Conservation (phyloP, 129 eudicot genomes). For the Escallonia herrerae region DNA sequence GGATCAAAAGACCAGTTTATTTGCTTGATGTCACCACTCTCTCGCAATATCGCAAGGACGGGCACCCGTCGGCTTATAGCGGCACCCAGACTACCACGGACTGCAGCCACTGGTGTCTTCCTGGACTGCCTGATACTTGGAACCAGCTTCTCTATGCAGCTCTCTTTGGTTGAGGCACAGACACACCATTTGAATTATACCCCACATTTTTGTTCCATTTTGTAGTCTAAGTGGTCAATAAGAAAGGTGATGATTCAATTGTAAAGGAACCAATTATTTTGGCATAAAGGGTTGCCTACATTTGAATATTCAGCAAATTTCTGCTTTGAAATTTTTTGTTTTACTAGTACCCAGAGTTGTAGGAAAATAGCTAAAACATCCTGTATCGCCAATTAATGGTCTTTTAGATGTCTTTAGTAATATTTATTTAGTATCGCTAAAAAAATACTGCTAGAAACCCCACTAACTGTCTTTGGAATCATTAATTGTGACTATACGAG, state of each 20-base stretch:
- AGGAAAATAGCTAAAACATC: background rate
- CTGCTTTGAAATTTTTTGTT: background rate
- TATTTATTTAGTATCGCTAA: no score
- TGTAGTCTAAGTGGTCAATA: background rate
- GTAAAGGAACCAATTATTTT: constrained; percentile 11
- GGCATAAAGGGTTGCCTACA: constrained; percentile 5
- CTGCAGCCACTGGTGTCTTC: constrained; percentile 98
- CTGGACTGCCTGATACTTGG: constrained; percentile 99
- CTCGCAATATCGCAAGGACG: constrained; percentile 79
- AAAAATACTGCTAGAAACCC: no score
- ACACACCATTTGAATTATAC: background rate
- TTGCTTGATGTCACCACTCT: constrained; percentile 66
- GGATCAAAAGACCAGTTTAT: constrained; percentile 64
- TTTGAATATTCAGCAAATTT: background rate
- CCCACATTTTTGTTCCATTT: background rate
- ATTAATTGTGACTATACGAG: no score
- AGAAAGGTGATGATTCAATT: constrained; percentile 1
- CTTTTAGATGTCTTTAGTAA: background rate
- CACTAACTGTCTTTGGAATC: no score
- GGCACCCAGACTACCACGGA: constrained; percentile 51
- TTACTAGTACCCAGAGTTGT: background rate
- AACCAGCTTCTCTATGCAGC: constrained; percentile 63
- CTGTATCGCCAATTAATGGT: background rate
- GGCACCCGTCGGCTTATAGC: constrained; percentile 62
- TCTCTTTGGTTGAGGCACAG: constrained; percentile 19